Percentiles rank a stretch among this genome's conserved stretches.
phyloP scores from a whole-genome alignment of 1,139 yeast species.

The Pichia sp. region DNA sequence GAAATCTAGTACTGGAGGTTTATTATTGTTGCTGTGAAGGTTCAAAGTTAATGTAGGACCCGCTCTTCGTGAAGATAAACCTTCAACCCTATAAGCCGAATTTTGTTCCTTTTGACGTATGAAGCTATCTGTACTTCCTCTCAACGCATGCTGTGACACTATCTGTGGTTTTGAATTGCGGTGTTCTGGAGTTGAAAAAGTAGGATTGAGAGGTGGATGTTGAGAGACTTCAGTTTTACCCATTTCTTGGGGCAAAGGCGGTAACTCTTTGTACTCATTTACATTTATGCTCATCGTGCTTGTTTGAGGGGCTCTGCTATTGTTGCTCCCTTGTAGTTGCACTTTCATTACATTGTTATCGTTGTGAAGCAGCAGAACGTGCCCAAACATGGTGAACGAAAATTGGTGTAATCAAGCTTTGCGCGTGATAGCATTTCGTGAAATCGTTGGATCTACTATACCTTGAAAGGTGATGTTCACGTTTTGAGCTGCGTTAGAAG shows the following conservation, averaged over 20 bases:
- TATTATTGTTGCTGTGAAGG: not conserved
- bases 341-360: not conserved
- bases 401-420: not conserved
- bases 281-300: not conserved
- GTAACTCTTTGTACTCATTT: constrained; percentile 4
- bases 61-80: constrained; percentile 7
- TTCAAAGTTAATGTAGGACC: constrained; percentile 13
- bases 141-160: not conserved
- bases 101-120: not conserved
- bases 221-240: not conserved
- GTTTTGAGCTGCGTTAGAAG: not conserved
- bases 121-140: constrained; percentile 1
- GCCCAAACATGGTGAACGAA: not conserved
- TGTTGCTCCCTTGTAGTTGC: too few relatives aligned
- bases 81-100: not conserved
- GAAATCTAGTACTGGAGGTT: not conserved
- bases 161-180: not conserved
- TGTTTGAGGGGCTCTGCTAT: not conserved
- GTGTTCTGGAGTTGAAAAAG: constrained; percentile 1
- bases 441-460: not conserved
- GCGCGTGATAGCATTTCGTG: not conserved
- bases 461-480: not conserved
- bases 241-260: constrained; percentile 5
- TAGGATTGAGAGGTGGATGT: not conserved
- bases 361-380: not conserved